These are phyloP conservation scores for Cornus controversa DNA, from an alignment of 148 eudicot genomes.

Conservation along the genomic window DNA sequence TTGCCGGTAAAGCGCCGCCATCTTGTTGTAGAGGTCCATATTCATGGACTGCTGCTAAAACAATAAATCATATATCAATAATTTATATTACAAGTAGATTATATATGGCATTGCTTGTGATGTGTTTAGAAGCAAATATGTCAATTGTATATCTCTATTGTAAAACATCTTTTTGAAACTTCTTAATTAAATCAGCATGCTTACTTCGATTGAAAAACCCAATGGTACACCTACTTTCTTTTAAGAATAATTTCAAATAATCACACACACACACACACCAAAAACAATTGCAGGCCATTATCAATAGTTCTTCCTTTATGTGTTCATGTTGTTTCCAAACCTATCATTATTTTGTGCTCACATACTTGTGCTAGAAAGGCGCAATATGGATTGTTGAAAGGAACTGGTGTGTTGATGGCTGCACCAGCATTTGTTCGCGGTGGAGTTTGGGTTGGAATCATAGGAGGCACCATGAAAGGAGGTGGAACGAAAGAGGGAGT, in stretches of 20 bases:
- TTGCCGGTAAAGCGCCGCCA: slow-evolving; percentile 63
- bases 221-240: no score
- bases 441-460: slow-evolving; percentile 25
- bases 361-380: slow-evolving; percentile 67
- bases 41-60: slow-evolving; percentile 58
- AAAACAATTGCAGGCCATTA: no score
- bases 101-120: not conserved
- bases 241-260: no score
- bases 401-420: slow-evolving; percentile 26
- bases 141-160: no score
- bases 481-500: slow-evolving; percentile 37
- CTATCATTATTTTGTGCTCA: not conserved
- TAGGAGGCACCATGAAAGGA: slow-evolving; percentile 46
- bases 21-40: slow-evolving; percentile 69
- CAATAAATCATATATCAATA: not conserved
- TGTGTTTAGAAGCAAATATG: not conserved
- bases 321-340: no score
- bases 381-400: slow-evolving; percentile 53
- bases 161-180: no score
- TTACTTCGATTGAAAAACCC: no score
- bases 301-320: no score
- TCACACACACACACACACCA: no score
- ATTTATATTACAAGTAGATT: no score
- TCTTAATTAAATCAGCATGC: not conserved
- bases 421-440: slow-evolving; percentile 33